Evolutionary conservation across 371 early-diverging fungal genomes (phyloP).

Genomic region (Funneliformis caledonium): DNA sequence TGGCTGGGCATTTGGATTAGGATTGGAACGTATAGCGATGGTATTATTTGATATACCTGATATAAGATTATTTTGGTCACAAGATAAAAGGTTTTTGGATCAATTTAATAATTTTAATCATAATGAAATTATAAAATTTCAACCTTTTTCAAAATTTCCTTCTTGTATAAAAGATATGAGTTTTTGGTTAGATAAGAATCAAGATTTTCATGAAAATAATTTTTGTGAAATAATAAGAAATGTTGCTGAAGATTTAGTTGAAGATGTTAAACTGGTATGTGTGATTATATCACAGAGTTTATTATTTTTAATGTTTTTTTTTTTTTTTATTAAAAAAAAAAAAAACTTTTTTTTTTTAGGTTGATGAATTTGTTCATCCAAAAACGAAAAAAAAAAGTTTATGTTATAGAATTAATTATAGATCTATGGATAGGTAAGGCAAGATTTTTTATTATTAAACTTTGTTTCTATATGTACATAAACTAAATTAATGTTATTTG

Average conservation of each 20-base stretch:
- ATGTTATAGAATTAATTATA: conserved; percentile 93
- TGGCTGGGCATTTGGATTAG: conserved; percentile 98
- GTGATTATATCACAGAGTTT: background rate
- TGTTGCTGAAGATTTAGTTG: conserved; percentile 91
- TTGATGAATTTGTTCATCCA: conserved; percentile 88
- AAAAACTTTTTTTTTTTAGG: conserved; percentile 48
- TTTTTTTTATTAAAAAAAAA: background rate
- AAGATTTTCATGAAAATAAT: conserved; percentile 87
- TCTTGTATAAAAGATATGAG: conserved; percentile 93
- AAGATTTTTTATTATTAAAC: background rate
- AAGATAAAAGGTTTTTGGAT: conserved; percentile 84
- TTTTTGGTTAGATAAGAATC: conserved; percentile 72
- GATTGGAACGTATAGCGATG: conserved; percentile 97
- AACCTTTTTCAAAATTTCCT: conserved; percentile 83
- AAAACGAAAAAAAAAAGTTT: conserved; percentile 81
- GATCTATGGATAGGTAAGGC: conserved; percentile 82
- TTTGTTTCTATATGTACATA: background rate
- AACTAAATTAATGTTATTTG: background rate
- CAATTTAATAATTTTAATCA: conserved; percentile 77
- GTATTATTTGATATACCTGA: conserved; percentile 94
- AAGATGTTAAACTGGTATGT: conserved; percentile 80
- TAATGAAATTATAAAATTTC: conserved; percentile 61
- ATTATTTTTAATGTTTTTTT: background rate
- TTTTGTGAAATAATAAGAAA: conserved; percentile 92
- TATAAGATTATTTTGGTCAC: conserved; percentile 95